Evolutionary conservation across 257 asterid genomes (phyloP), one percentile per base, ranked within the genome.

Genomic region (Forsythia suspensa): DNA sequence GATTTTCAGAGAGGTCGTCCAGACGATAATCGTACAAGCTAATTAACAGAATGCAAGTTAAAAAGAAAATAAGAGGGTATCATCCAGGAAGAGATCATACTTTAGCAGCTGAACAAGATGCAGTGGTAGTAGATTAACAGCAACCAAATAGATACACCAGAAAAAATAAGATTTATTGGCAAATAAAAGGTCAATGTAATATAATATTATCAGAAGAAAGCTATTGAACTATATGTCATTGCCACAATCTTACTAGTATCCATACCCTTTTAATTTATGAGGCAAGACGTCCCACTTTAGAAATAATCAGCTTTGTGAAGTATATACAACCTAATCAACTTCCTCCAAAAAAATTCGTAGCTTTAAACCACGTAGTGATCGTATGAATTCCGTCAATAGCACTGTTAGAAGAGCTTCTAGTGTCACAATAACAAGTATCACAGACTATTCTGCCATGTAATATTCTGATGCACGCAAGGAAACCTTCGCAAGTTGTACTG

Each of bases 271-370:
- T 83, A 80, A 77, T 83, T 91, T 85, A 87, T 80, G 80, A 76
- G 80, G 85, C 78, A 80, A 84, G 80, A 67, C 74, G 65, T 80
- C 87, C 82, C 79, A 83, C 76, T 81, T 73, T 70, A 77, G 84
- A 86, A 82, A 84, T 67, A 83, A 90, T 91, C 89, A 85, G 77
- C 84, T 79, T 80, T 83, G 83, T 79, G 84, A 83, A 81, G 79
- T 90, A 88, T 91, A 76, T 89, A 90, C 97, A 86, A 84, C 80
- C 91, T 86, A 90, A 82, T 41, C 85, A 82, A 80, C 88, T 80
- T 72, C 65, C 79, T 82, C 81, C 84, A 88, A 89, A 89, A 84
- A 38, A 29, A 80, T 77, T 83, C 46, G 84, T 83, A 81, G 84
- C 85, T 83, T 77, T 72, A 78, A 82, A 81, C 82, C 86, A 80